These are phyloP conservation scores for Sordariomycetes sp. DNA, from an alignment of 2,329 filamentous ascomycete genomes.

Conservation along the genomic window DNA sequence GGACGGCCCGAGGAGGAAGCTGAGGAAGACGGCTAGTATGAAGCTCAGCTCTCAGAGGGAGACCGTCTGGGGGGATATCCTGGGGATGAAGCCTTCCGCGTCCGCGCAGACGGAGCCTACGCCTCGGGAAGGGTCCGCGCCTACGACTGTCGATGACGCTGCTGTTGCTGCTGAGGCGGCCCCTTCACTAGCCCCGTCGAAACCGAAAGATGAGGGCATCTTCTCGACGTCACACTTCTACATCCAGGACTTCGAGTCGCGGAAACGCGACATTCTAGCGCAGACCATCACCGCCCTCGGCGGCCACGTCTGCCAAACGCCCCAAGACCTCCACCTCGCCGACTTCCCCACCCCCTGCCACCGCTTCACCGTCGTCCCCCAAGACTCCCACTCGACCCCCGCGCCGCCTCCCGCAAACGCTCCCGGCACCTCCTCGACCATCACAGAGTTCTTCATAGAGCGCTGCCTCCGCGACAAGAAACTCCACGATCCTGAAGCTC, in stretches of 20 bases:
- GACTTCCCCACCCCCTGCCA: constrained; percentile 16
- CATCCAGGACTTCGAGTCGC: constrained; percentile 42
- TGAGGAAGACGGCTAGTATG: constrained; percentile 77
- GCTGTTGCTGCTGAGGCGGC: background rate
- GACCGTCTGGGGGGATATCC: constrained; percentile 82
- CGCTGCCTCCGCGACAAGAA: constrained; percentile 67
- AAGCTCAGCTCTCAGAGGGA: constrained; percentile 70
- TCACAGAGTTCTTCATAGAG: constrained; percentile 93
- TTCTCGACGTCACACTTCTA: constrained; percentile 45
- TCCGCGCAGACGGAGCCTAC: background rate
- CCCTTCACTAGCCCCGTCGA: background rate
- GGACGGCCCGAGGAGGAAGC: constrained; percentile 58
- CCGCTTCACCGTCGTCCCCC: constrained; percentile 41
- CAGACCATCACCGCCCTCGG: constrained; percentile 33
- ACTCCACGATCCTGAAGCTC: constrained; percentile 53
- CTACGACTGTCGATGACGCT: background rate
- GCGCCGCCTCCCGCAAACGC: background rate
- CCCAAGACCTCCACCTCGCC: constrained; percentile 23
- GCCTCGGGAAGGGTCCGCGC: background rate
- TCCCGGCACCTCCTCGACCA: constrained; percentile 26
- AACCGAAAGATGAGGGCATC: constrained; percentile 22
- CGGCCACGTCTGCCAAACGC: constrained; percentile 26
- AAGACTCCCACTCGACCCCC: constrained; percentile 13
- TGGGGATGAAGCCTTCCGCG: constrained; percentile 18
- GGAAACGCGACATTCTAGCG: constrained; percentile 33